A percentile compares a stretch with the other conserved stretches of the same genome.
These are phyloP conservation scores for Achlya hypogyna DNA, from an alignment of 352 stramenopile species.

Conservation along the genomic window DNA sequence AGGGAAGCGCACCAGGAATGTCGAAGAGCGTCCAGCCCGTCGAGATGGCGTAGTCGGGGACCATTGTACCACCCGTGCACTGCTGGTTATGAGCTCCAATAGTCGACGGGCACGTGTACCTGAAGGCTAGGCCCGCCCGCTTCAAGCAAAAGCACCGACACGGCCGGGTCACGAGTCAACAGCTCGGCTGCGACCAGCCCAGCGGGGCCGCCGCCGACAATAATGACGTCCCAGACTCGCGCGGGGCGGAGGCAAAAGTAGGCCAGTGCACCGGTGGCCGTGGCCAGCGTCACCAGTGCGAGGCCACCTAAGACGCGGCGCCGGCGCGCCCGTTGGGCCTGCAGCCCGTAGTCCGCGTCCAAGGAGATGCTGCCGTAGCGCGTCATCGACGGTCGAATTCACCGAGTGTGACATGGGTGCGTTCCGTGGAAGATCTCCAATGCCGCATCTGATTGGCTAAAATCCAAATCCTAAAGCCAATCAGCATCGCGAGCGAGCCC, in stretches of 20 bases:
- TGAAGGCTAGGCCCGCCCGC: constrained; percentile 37
- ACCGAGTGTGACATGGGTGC: not conserved
- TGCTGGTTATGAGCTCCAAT: not conserved
- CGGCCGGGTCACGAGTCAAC: constrained; percentile 36
- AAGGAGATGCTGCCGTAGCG: constrained; percentile 11
- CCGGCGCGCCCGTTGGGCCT: not conserved
- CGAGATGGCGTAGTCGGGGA: constrained; percentile 32
- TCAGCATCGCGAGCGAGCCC: not conserved
- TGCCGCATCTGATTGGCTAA: constrained; percentile 10
- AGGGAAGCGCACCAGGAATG: constrained; percentile 28
- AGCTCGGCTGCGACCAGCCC: constrained; percentile 52
- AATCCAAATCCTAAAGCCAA: constrained; percentile 1
- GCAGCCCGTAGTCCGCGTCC: not conserved
- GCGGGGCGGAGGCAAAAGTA: not conserved
- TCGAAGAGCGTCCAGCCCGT: constrained; percentile 58
- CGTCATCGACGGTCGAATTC: constrained; percentile 1
- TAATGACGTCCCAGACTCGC: constrained; percentile 38
- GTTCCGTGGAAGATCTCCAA: not conserved
- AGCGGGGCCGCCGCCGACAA: constrained; percentile 46
- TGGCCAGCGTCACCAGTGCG: not conserved
- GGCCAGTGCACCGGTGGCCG: not conserved
- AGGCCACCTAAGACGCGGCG: too few species aligned
- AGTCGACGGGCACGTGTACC: constrained; percentile 8
- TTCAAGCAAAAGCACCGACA: constrained; percentile 53
- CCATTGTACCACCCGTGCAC: constrained; percentile 33